Conservation (phyloP, 495 filamentous ascomycete species). For the Durotheca rogersii region DNA sequence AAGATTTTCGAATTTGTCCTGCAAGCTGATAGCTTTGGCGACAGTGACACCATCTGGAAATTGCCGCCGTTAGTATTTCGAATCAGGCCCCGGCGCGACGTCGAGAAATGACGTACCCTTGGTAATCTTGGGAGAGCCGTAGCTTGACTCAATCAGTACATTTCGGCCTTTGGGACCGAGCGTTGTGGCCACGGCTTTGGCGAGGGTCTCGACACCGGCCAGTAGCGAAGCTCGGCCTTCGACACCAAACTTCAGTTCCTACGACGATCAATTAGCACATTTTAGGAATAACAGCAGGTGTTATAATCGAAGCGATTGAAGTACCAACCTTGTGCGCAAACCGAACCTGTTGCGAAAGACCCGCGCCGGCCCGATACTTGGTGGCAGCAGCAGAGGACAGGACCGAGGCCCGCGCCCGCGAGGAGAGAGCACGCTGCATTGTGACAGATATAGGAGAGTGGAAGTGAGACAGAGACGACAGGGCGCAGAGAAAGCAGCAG, state of each 20-base stretch:
- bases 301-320: slow-evolving; percentile 11
- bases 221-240: slow-evolving; percentile 87
- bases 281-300: slow-evolving; percentile 17
- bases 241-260: slow-evolving; percentile 98
- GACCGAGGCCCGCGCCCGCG: slow-evolving; percentile 65
- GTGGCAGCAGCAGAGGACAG: slow-evolving; percentile 60
- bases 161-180: slow-evolving; percentile 97
- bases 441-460: slow-evolving; percentile 32
- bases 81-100: not conserved
- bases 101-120: slow-evolving; percentile 69
- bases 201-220: slow-evolving; percentile 92
- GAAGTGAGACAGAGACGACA: slow-evolving; percentile 33
- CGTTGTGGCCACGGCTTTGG: slow-evolving; percentile 94
- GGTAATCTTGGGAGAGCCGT: slow-evolving; percentile 98
- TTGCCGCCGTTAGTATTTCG: slow-evolving; percentile 22
- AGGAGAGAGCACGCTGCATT: slow-evolving; percentile 75
- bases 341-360: slow-evolving; percentile 73
- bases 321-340: slow-evolving; percentile 88
- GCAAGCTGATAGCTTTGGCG: slow-evolving; percentile 83
- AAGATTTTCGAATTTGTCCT: slow-evolving; percentile 99
- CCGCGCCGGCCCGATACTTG: slow-evolving; percentile 56
- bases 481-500: slow-evolving; percentile 27
- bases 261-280: slow-evolving; percentile 23
- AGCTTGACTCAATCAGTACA: slow-evolving; percentile 95
- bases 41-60: slow-evolving; percentile 87